phyloP scores from a whole-genome alignment of 2,329 filamentous ascomycete species.

The Aspergillus floridensis region DNA sequence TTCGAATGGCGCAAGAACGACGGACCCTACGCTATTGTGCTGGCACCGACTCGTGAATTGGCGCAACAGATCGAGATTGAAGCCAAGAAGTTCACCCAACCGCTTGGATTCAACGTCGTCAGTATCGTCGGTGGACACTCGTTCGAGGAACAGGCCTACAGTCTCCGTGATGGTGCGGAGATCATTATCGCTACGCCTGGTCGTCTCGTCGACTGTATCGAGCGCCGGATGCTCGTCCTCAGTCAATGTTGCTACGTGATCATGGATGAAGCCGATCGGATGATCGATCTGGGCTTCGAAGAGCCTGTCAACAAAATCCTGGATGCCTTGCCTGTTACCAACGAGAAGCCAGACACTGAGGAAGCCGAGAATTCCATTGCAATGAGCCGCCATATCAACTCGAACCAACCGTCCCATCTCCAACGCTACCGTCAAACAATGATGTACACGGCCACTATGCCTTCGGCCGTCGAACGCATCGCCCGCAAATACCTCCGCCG shows the following conservation, averaged over 20 bases:
- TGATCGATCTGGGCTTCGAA: conserved; percentile 98
- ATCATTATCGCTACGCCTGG: conserved; percentile 98
- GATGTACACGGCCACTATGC: conserved; percentile 99
- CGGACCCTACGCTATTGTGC: conserved; percentile 93
- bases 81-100: conserved; percentile 85
- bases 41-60: conserved; percentile 93
- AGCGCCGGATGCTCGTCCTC: conserved; percentile 84
- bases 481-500: conserved; percentile 94
- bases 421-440: conserved; percentile 87
- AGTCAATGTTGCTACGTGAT: conserved; percentile 98
- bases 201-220: conserved; percentile 94
- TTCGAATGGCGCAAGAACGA: conserved; percentile 83
- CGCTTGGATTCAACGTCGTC: conserved; percentile 89
- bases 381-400: conserved; percentile 78
- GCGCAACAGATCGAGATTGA: conserved; percentile 97
- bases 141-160: conserved; percentile 88
- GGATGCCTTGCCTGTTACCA: conserved; percentile 83
- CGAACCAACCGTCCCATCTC: conserved; percentile 52
- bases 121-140: conserved; percentile 98
- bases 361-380: conserved; percentile 79
- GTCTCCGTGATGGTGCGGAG: conserved; percentile 86
- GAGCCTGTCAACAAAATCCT: conserved; percentile 97
- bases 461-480: conserved; percentile 84
- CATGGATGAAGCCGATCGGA: conserved; percentile 98
- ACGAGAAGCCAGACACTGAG: conserved; percentile 93